Conservation (phyloP, 1,284 basidiomycete species). For the Cutaneotrichosporon daszewskae region DNA sequence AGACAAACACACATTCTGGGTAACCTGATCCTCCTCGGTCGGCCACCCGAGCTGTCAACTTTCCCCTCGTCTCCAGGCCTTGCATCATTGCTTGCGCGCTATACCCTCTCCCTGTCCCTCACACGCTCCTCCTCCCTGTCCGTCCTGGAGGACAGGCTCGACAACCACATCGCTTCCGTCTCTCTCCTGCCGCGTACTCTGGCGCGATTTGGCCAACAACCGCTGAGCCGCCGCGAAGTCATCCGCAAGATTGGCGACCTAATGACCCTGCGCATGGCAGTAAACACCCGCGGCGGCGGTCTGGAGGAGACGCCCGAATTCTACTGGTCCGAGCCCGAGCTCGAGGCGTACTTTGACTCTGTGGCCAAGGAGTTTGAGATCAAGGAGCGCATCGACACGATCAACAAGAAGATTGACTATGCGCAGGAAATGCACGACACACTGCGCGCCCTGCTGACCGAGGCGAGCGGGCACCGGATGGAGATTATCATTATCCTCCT, state of each 20-base stretch:
- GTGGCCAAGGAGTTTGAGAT: constrained; percentile 76
- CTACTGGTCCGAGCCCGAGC: constrained; percentile 83
- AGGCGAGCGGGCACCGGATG: constrained; percentile 82
- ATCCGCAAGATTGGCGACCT: constrained; percentile 83
- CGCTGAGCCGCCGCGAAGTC: constrained; percentile 66
- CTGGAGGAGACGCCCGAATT: constrained; percentile 77
- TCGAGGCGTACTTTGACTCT: constrained; percentile 80
- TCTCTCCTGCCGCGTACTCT: constrained; percentile 68
- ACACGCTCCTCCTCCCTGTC: constrained; percentile 79
- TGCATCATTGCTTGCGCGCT: constrained; percentile 65
- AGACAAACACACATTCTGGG: constrained; percentile 79
- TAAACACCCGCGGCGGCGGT: constrained; percentile 81
- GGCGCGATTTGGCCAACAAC: constrained; percentile 70
- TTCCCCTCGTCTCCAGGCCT: constrained; percentile 43
- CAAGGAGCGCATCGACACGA: constrained; percentile 64
- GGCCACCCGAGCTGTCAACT: constrained; percentile 51
- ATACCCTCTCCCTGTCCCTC: constrained; percentile 81
- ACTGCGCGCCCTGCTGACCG: constrained; percentile 68
- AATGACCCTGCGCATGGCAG: constrained; percentile 77
- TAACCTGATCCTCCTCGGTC: constrained; percentile 81
- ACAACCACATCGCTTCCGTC: constrained; percentile 73
- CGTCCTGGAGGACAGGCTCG: constrained; percentile 72
- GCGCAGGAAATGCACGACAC: constrained; percentile 65
- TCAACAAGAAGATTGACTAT: constrained; percentile 90
- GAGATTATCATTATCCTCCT: constrained; percentile 84